phyloP scores from a whole-genome alignment of 306 rosid genomes.

The Glycine tomentella region DNA sequence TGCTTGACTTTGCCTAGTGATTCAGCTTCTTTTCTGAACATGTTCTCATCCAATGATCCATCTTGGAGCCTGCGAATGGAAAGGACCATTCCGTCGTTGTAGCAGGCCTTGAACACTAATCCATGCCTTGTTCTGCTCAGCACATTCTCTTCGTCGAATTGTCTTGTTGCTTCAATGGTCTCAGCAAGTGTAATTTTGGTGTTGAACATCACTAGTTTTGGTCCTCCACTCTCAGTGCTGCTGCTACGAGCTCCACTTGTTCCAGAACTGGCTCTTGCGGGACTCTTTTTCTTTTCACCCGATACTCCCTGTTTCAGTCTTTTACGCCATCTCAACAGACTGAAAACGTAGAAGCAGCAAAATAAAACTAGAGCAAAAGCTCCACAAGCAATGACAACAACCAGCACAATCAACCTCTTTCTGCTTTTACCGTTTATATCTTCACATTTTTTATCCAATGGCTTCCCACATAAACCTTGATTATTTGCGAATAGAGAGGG shows the following conservation, averaged over 20 bases:
- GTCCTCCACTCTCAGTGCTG: constrained; percentile 75
- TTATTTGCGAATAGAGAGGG: constrained; percentile 69
- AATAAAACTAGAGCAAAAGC: constrained; percentile 63
- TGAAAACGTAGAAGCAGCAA: constrained; percentile 89
- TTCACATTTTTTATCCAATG: constrained; percentile 64
- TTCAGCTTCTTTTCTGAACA: constrained; percentile 91
- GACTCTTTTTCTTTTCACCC: constrained; percentile 85
- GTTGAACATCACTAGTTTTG: constrained; percentile 90
- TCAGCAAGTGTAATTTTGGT: constrained; percentile 87
- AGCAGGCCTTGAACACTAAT: constrained; percentile 85
- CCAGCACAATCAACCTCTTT: constrained; percentile 70
- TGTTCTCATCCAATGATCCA: constrained; percentile 73
- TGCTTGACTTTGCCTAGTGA: constrained; percentile 77
- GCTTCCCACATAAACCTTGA: constrained; percentile 72
- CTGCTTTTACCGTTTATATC: constrained; percentile 38
- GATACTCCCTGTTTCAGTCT: constrained; percentile 69
- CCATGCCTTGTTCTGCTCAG: constrained; percentile 84
- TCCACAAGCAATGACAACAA: constrained; percentile 62
- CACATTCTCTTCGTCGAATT: constrained; percentile 95
- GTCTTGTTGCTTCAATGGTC: constrained; percentile 87
- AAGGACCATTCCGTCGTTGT: constrained; percentile 92
- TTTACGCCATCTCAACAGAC: constrained; percentile 83
- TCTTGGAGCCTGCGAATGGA: constrained; percentile 84
- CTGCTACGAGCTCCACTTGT: constrained; percentile 91
- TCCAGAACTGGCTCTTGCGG: constrained; percentile 82